These are phyloP conservation scores for Suhomyces canberraensis DNA, from an alignment of 805 yeast species.

Conservation along the genomic window DNA sequence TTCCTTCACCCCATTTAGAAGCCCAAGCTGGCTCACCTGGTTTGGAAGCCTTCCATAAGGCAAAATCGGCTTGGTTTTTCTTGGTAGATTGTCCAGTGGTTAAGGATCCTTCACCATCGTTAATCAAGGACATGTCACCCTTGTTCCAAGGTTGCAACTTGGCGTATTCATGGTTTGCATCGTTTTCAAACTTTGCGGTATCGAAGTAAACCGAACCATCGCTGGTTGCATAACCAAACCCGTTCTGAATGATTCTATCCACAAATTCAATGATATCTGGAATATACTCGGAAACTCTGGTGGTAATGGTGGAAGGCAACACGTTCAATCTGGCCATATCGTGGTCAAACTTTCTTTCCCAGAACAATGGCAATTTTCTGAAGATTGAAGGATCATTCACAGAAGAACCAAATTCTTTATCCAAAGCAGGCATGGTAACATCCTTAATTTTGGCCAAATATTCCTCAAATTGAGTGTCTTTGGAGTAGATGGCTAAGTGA, in stretches of 20 bases:
- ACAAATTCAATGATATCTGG: constrained; percentile 89
- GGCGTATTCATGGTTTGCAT: constrained; percentile 78
- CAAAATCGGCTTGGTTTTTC: constrained; percentile 80
- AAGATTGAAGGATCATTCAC: constrained; percentile 85
- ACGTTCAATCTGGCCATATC: constrained; percentile 89
- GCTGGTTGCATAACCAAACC: constrained; percentile 75
- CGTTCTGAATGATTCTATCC: constrained; percentile 66
- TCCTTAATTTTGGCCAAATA: constrained; percentile 62
- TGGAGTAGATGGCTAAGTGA: constrained; percentile 37
- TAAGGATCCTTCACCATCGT: constrained; percentile 93
- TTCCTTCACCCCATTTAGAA: constrained; percentile 94
- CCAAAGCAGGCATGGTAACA: constrained; percentile 70
- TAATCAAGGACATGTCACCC: constrained; percentile 78
- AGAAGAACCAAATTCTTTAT: constrained; percentile 64
- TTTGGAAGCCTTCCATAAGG: constrained; percentile 93
- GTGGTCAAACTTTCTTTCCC: constrained; percentile 81
- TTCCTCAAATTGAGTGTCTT: constrained; percentile 23
- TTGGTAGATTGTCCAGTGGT: constrained; percentile 55
- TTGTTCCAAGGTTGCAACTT: constrained; percentile 98
- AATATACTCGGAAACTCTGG: constrained; percentile 92
- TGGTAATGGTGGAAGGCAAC: constrained; percentile 76
- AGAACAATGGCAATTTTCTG: constrained; percentile 74
- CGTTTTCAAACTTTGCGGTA: constrained; percentile 73
- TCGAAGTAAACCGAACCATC: constrained; percentile 98
- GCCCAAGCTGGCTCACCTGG: constrained; percentile 97